Conservation (phyloP, 192 early-diverging fungal species). For the Coemansia reversa region DNA sequence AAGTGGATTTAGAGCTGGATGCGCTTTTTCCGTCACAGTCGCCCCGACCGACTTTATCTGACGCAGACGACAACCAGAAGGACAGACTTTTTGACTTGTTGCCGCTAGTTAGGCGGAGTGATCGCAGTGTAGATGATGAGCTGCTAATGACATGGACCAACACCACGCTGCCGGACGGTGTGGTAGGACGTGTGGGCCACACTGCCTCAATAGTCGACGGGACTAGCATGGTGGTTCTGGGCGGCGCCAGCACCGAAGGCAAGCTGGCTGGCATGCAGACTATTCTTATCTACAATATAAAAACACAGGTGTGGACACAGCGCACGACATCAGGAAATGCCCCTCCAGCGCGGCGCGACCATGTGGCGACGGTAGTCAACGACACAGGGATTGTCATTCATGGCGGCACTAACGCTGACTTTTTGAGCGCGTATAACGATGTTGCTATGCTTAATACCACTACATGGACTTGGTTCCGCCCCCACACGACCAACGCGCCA, state of each 20-base stretch:
- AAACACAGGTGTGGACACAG: constrained; percentile 28
- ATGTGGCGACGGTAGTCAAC: constrained; percentile 44
- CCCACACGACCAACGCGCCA: constrained; percentile 17
- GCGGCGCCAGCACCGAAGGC: constrained; percentile 13
- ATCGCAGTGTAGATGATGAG: not conserved
- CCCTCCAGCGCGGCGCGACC: constrained; percentile 29
- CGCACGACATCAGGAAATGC: constrained; percentile 24
- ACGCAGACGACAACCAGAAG: not conserved
- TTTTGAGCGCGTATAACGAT: constrained; percentile 33
- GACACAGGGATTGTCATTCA: constrained; percentile 39
- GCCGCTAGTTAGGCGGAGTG: not conserved
- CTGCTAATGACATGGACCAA: constrained; percentile 43
- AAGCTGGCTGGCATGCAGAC: constrained; percentile 26
- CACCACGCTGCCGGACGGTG: constrained; percentile 29
- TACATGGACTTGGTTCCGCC: constrained; percentile 45
- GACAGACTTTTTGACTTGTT: not conserved
- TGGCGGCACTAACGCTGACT: constrained; percentile 36
- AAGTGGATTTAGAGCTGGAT: not conserved
- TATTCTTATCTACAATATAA: constrained; percentile 33
- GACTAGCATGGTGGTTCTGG: constrained; percentile 48
- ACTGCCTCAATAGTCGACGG: constrained; percentile 28
- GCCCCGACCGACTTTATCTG: not conserved
- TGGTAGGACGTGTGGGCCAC: constrained; percentile 41
- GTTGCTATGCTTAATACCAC: constrained; percentile 49
- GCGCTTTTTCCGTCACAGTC: not conserved